phyloP scores from a whole-genome alignment of 192 early-diverging fungal genomes.

The Umbelopsis vinacea region DNA sequence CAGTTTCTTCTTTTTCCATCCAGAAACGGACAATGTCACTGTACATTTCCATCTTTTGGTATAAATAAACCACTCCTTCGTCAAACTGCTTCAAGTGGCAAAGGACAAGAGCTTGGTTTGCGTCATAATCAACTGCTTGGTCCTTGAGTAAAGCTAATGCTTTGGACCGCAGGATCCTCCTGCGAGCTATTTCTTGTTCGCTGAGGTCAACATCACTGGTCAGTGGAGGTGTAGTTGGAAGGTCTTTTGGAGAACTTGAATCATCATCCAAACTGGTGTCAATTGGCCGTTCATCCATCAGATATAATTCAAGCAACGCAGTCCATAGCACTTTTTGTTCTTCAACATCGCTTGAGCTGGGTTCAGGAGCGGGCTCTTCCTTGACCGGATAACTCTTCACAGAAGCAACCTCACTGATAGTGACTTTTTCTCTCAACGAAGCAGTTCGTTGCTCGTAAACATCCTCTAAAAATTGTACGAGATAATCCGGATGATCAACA shows the following conservation, averaged over 20 bases:
- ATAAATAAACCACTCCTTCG: conserved; percentile 85
- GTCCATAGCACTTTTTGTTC: conserved; percentile 86
- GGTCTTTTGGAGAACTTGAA: not conserved
- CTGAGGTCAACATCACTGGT: not conserved
- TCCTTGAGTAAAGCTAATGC: conserved; percentile 73
- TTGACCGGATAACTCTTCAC: conserved; percentile 18
- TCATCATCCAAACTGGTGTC: not conserved
- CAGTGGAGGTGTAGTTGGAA: too few relatives aligned
- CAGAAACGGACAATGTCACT: conserved; percentile 71
- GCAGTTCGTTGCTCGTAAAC: conserved; percentile 69
- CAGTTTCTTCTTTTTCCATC: conserved; percentile 73
- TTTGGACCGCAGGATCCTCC: conserved; percentile 51
- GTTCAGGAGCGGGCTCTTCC: not conserved
- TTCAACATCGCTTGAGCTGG: conserved; percentile 45
- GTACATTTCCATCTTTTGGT: conserved; percentile 83
- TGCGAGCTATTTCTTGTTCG: conserved; percentile 20
- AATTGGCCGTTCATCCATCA: conserved; percentile 54
- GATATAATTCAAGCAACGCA: conserved; percentile 90
- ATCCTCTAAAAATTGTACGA: conserved; percentile 85
- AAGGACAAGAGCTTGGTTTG: conserved; percentile 90
- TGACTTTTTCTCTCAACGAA: conserved; percentile 23
- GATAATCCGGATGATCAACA: conserved; percentile 80
- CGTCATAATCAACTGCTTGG: conserved; percentile 78
- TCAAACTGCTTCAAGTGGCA: conserved; percentile 86
- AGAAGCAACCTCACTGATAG: conserved; percentile 22